Conservation (phyloP, 2,329 filamentous ascomycete genomes). For the Hymenoscyphus occultus region DNA sequence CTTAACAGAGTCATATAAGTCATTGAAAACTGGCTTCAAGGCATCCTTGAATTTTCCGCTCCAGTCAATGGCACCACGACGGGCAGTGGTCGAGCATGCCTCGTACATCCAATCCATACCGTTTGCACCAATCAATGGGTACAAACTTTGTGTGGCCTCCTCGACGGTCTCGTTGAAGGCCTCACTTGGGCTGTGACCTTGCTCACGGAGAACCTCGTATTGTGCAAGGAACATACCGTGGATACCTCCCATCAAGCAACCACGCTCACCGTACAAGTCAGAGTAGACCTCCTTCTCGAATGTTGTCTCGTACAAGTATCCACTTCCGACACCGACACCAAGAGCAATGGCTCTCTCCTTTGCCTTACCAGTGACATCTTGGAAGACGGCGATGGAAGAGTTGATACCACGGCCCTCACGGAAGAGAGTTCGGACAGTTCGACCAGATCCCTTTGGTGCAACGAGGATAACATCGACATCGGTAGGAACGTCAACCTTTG, state of each 20-base stretch:
- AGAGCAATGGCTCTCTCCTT: conserved; percentile 97
- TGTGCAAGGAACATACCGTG: conserved; percentile 99
- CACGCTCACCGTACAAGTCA: conserved; percentile 98
- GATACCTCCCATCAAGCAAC: conserved; percentile 99
- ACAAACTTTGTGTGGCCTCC: conserved; percentile 97
- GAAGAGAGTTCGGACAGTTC: conserved; percentile 98
- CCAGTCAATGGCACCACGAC: conserved; percentile 99
- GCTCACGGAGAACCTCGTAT: conserved; percentile 99
- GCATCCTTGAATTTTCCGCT: conserved; percentile 94
- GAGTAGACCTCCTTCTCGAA: conserved; percentile 99
- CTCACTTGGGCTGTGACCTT: conserved; percentile 94
- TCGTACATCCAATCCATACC: conserved; percentile 99
- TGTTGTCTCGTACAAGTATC: conserved; percentile 99
- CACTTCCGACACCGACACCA: conserved; percentile 93
- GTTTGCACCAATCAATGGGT: conserved; percentile 94
- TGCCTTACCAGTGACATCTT: conserved; percentile 96
- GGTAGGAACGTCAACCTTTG: conserved; percentile 93
- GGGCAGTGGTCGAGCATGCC: conserved; percentile 97
- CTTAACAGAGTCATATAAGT: conserved; percentile 89
- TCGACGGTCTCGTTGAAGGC: conserved; percentile 99
- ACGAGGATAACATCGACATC: conserved; percentile 99
- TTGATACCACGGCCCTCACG: conserved; percentile 99
- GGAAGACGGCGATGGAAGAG: conserved; percentile 96
- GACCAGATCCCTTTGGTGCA: conserved; percentile 97
- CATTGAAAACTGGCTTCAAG: conserved; percentile 98